Conservation (phyloP, 2,329 filamentous ascomycete genomes). For the Chaetomium sp. region DNA sequence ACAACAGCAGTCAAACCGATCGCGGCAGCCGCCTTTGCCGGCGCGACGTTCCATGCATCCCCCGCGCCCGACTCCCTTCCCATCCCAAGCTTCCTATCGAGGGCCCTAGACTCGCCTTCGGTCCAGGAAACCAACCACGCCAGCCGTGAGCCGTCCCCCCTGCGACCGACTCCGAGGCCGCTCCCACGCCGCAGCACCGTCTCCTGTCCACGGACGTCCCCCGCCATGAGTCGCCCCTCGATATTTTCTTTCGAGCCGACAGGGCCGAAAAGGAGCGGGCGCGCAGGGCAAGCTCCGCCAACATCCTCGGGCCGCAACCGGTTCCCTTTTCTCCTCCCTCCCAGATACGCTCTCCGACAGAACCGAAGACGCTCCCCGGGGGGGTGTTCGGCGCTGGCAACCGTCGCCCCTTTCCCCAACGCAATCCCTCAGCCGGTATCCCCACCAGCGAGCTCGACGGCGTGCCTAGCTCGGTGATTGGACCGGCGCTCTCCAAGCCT, state of each 20-base stretch:
- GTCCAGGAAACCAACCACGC: slow-evolving; percentile 47
- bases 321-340: slow-evolving; percentile 57
- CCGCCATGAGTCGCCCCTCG: slow-evolving; percentile 73
- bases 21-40: slow-evolving; percentile 72
- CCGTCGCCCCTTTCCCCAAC: slow-evolving; percentile 47
- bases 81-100: slow-evolving; percentile 83
- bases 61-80: slow-evolving; percentile 88
- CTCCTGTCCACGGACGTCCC: slow-evolving; percentile 37
- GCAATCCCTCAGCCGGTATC: slow-evolving; percentile 55
- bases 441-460: slow-evolving; percentile 71
- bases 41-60: slow-evolving; percentile 91
- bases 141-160: slow-evolving; percentile 55
- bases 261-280: slow-evolving; percentile 72
- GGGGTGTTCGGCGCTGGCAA: slow-evolving; percentile 39
- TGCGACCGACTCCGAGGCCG: slow-evolving; percentile 55
- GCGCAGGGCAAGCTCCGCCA: slow-evolving; percentile 55
- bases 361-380: slow-evolving; percentile 40
- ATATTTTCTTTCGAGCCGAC: slow-evolving; percentile 88
- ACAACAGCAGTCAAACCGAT: slow-evolving; percentile 49
- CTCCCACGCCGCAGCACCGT: slow-evolving; percentile 48
- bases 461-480: slow-evolving; percentile 57
- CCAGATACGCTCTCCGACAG: slow-evolving; percentile 38
- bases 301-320: slow-evolving; percentile 43
- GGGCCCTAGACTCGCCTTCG: slow-evolving; percentile 66
- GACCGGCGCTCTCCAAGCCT: slow-evolving; percentile 68